A percentile compares a stretch with the other conserved stretches of the same genome.
phyloP scores from a whole-genome alignment of 306 rosid species.

The Macrotyloma uniflorum region DNA sequence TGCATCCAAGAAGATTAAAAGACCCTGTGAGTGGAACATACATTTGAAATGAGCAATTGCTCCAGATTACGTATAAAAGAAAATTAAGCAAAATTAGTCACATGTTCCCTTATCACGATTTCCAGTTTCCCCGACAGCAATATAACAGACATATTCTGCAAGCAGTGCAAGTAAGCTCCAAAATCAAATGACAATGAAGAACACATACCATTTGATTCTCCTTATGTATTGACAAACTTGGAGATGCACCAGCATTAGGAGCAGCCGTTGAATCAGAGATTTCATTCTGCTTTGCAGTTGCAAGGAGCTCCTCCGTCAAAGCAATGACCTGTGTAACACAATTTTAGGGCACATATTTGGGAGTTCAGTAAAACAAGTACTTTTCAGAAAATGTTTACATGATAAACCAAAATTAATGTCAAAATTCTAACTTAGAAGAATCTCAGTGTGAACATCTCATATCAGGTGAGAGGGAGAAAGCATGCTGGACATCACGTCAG shows the following conservation, averaged over 20 bases:
- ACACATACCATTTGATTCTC: constrained; percentile 54
- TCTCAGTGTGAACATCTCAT: constrained; percentile 74
- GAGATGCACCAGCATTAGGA: constrained; percentile 48
- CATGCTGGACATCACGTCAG: constrained; percentile 75
- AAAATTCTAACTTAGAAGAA: constrained; percentile 76
- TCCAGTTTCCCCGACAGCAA: background rate
- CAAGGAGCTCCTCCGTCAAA: constrained; percentile 87
- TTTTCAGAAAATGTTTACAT: constrained; percentile 30
- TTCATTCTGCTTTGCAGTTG: constrained; percentile 85
- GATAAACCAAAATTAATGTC: constrained; percentile 51
- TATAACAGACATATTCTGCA: background rate
- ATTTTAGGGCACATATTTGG: constrained; percentile 53
- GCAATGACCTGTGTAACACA: constrained; percentile 78
- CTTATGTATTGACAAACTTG: constrained; percentile 46
- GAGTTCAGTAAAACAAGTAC: constrained; percentile 37
- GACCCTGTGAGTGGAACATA: background rate
- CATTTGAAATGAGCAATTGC: background rate
- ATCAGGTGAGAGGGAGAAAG: constrained; percentile 70
- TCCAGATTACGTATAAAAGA: too few relatives aligned
- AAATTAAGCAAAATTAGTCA: background rate
- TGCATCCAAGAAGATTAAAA: background rate
- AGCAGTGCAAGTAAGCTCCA: background rate
- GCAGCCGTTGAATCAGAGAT: constrained; percentile 49
- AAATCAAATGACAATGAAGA: background rate
- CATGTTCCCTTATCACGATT: background rate